These are phyloP conservation scores for Aspergillus tanneri DNA, from an alignment of 2,329 filamentous ascomycete genomes.

Conservation along the genomic window DNA sequence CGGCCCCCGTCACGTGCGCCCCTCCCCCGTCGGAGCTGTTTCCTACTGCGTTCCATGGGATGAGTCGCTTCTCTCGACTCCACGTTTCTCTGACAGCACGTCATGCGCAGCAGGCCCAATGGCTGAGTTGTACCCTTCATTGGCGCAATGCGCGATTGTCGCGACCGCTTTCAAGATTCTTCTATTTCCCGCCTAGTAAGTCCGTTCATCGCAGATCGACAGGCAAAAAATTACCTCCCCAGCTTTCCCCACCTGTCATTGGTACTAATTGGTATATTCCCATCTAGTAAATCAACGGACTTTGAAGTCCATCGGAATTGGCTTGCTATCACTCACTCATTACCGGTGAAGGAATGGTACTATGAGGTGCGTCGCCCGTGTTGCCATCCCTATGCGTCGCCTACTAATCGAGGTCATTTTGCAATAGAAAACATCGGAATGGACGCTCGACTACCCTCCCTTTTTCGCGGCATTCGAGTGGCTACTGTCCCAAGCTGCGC, in stretches of 20 bases:
- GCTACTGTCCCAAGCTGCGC: slow-evolving; percentile 77
- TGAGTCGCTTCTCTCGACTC: neutral
- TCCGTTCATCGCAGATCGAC: slow-evolving; percentile 25
- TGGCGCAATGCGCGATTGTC: slow-evolving; percentile 82
- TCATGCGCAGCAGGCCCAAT: slow-evolving; percentile 50
- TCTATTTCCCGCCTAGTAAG: slow-evolving; percentile 91
- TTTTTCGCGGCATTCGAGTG: slow-evolving; percentile 99
- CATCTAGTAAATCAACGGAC: slow-evolving; percentile 87
- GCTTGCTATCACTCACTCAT: slow-evolving; percentile 90
- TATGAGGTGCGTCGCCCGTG: slow-evolving; percentile 62
- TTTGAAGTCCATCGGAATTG: slow-evolving; percentile 99
- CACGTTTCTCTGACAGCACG: slow-evolving; percentile 12
- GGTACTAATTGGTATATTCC: neutral
- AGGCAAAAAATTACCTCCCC: slow-evolving; percentile 6
- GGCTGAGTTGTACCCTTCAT: slow-evolving; percentile 80
- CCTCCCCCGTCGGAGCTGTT: slow-evolving; percentile 6
- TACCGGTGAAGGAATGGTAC: slow-evolving; percentile 89
- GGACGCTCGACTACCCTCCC: slow-evolving; percentile 97
- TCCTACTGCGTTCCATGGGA: slow-evolving; percentile 8
- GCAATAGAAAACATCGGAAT: slow-evolving; percentile 82
- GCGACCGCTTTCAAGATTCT: slow-evolving; percentile 87
- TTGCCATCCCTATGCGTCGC: neutral
- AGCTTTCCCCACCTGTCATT: slow-evolving; percentile 5
- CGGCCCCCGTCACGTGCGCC: slow-evolving; percentile 17
- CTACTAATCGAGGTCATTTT: neutral